Percentiles rank a stretch among this genome's conserved stretches.
Evolutionary conservation across 2,329 filamentous ascomycete genomes (phyloP).

Genomic region (Colletotrichum cereale): DNA sequence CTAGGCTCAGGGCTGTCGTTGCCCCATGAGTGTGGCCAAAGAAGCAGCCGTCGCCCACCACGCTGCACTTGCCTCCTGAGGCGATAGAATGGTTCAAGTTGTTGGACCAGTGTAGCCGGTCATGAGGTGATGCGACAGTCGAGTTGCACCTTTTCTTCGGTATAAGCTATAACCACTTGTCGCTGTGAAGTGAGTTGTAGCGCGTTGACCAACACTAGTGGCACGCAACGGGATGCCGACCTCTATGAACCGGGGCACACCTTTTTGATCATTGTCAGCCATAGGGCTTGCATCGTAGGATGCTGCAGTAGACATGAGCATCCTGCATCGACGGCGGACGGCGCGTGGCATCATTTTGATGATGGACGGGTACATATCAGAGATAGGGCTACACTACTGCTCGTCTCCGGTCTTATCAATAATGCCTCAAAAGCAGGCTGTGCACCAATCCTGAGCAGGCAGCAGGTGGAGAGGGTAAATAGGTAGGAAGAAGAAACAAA

Average conservation of each 20-base stretch:
- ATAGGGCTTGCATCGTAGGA: not conserved
- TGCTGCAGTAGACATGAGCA: not conserved
- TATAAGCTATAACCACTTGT: not conserved
- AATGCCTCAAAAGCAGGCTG: not conserved
- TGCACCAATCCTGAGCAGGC: not conserved
- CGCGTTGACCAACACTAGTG: no score
- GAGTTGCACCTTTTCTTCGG: not conserved
- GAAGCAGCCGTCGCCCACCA: constrained; percentile 1
- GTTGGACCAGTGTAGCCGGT: not conserved
- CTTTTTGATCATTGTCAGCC: not conserved
- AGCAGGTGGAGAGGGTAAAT: not conserved
- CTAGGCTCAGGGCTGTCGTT: not conserved
- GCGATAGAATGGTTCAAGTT: no score
- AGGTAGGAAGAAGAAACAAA: not conserved
- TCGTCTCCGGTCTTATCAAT: not conserved
- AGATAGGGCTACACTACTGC: not conserved
- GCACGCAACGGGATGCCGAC: not conserved
- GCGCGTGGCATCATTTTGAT: not conserved
- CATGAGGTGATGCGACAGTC: not conserved
- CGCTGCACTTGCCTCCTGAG: constrained; percentile 1
- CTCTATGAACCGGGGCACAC: not conserved
- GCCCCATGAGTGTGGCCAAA: not conserved
- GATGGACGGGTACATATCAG: not conserved
- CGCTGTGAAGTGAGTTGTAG: not conserved
- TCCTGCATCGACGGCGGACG: not conserved